Base-by-base conservation (phyloP, 306 rosid genomes). In the Acacia acuminata region DNA sequence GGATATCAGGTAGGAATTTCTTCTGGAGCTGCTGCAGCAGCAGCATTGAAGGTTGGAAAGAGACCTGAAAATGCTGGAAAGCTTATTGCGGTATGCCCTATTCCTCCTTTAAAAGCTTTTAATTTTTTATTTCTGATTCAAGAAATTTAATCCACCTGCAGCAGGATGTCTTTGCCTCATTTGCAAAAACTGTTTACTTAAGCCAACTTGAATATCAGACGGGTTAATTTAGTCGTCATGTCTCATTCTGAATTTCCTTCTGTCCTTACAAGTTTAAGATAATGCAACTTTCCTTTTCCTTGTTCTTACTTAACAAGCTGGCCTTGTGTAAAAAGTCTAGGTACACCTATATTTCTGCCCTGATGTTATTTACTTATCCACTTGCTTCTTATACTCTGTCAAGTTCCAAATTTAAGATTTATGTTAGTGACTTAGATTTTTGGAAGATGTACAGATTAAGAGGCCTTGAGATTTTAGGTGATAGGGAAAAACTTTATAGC, bases 11-110 rank as follows among this genome's bases (percentile, higher is more conserved):
- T 94, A 71, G 99, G 99, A 34, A 94, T 96, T 82, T 96, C 99
- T 82, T 96, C 99, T 11, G 99, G 99, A 81, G 99, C 98, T 65
- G 98, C 99, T 4, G 91, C 97, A 0, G 97, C 97, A 22, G 99
- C 99, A 15, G 99, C 99, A 27, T 22, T 94, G 83, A 77, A 87
- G 88, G 98, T 96, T 82, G 99, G 97, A 81, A 92, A 89, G 87
- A 92, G 98, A 77, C 94, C 96, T 43, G 98, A 93, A 77, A 96
- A 96, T 88, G 94, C 94, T 25, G 99, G 99, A 78, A 96, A 96
- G 91, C 97, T 92, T 82, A 92, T 96, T 55, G 90, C 87, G 87
- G 98, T 96, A 90, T 78, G 90, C 81, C 44, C 42, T 72, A 20
- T 77, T 64, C 77, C 44, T 65, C 67, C 75, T 83, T 32, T 24